phyloP scores from a whole-genome alignment of 495 filamentous ascomycete species.

The Penicillium waksmanii region DNA sequence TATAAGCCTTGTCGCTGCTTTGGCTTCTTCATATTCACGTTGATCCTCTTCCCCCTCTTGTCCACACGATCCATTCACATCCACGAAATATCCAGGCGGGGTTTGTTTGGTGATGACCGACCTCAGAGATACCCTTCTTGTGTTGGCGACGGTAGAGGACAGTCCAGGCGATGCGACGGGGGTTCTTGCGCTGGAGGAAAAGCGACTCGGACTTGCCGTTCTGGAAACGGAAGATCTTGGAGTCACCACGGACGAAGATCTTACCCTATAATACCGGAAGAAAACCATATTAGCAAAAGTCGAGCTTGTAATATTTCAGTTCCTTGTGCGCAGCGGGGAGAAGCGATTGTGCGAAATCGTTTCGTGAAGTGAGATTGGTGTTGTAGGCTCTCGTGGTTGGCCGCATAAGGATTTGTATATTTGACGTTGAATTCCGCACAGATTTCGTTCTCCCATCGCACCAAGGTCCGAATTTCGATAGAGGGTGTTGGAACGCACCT shows the following conservation, averaged over 20 bases:
- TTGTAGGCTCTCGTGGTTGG: not conserved
- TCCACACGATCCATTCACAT: constrained; percentile 3
- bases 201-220: constrained; percentile 99
- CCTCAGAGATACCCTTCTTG: constrained; percentile 99
- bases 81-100: constrained; percentile 28
- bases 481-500: constrained; percentile 66
- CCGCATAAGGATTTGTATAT: not conserved
- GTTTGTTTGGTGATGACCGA: constrained; percentile 54
- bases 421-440: constrained; percentile 20
- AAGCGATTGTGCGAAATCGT: not conserved
- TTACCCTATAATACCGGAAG: constrained; percentile 72
- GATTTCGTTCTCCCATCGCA: constrained; percentile 17
- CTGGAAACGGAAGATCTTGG: constrained; percentile 99
- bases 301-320: constrained; percentile 6
- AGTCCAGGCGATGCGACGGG: constrained; percentile 97
- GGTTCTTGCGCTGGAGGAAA: constrained; percentile 99
- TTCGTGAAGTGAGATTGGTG: not conserved
- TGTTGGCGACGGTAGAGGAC: constrained; percentile 96
- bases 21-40: not conserved
- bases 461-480: constrained; percentile 21
- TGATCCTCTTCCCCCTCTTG: not conserved
- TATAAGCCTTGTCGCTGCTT: no score
- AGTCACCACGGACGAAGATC: constrained; percentile 98
- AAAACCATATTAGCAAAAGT: constrained; percentile 30
- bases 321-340: not conserved